Conservation (phyloP, 1,139 yeast genomes). For the Suhomyces coccinellae region DNA sequence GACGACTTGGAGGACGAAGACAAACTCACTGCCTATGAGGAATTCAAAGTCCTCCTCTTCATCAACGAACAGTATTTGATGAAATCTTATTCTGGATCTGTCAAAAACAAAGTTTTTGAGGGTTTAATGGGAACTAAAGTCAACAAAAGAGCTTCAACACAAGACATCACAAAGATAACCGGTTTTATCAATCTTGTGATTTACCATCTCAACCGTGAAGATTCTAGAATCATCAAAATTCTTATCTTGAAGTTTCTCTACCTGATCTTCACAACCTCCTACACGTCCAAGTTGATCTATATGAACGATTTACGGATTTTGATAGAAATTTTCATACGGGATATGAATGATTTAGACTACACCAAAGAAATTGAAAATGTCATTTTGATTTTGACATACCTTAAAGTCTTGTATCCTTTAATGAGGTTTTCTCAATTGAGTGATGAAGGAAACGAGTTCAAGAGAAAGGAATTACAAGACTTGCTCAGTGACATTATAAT, state of each 20-base stretch:
- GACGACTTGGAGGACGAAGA: constrained; percentile 57
- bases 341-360: constrained; percentile 62
- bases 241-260: constrained; percentile 78
- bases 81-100: constrained; percentile 41
- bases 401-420: constrained; percentile 74
- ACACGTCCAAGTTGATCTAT: constrained; percentile 68
- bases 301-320: constrained; percentile 83
- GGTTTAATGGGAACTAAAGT: constrained; percentile 30
- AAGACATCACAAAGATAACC: constrained; percentile 27
- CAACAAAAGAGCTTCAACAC: constrained; percentile 12
- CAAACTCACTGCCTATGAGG: constrained; percentile 63
- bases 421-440: constrained; percentile 63
- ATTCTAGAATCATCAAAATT: constrained; percentile 69
- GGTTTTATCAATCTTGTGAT: constrained; percentile 44
- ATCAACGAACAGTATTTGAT: constrained; percentile 86
- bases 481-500: constrained; percentile 50
- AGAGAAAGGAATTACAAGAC: constrained; percentile 52
- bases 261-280: constrained; percentile 66
- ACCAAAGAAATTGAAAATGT: constrained; percentile 48
- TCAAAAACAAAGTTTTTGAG: constrained; percentile 51
- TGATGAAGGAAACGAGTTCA: constrained; percentile 52
- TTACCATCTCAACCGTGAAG: constrained; percentile 72
- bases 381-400: constrained; percentile 65
- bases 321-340: constrained; percentile 82
- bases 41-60: constrained; percentile 70